Percentiles rank a stretch among this genome's conserved stretches.
phyloP scores from a whole-genome alignment of 805 yeast genomes.

The Hagleromyces aurorensis region DNA sequence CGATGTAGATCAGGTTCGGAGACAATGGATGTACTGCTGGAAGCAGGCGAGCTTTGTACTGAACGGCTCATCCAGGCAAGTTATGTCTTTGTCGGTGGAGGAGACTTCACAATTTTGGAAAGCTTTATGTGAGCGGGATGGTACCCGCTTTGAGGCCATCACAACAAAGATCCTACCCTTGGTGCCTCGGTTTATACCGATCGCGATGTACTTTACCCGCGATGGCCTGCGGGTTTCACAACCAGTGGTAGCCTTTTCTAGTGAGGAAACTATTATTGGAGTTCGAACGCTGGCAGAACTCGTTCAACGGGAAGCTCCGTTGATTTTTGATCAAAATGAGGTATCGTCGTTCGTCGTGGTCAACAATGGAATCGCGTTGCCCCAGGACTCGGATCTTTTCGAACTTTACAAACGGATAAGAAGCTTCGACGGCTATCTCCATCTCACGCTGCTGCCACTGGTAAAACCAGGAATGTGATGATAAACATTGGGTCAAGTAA shows the following conservation, averaged over 20 bases:
- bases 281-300: too few relatives aligned
- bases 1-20: constrained; percentile 30
- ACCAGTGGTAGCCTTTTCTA: too few relatives aligned
- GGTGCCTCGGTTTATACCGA: constrained; percentile 13
- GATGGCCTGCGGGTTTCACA: too few relatives aligned
- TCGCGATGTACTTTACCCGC: too few relatives aligned
- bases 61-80: constrained; percentile 67
- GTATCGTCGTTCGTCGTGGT: too few relatives aligned
- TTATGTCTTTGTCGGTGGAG: constrained; percentile 67
- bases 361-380: constrained; percentile 49
- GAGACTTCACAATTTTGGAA: constrained; percentile 55
- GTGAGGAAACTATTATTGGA: too few relatives aligned
- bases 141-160: constrained; percentile 16
- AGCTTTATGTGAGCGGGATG: constrained; percentile 32
- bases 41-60: constrained; percentile 75
- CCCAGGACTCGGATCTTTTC: constrained; percentile 36
- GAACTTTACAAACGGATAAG: constrained; percentile 40
- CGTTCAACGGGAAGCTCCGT: too few relatives aligned
- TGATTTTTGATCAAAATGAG: too few relatives aligned
- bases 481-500: too few relatives aligned
- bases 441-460: too few relatives aligned
- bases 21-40: constrained; percentile 65
- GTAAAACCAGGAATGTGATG: too few relatives aligned
- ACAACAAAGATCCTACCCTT: constrained; percentile 15
- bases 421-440: constrained; percentile 61